phyloP scores from a whole-genome alignment of 345 rosid genomes.

The Kandelia obovata region DNA sequence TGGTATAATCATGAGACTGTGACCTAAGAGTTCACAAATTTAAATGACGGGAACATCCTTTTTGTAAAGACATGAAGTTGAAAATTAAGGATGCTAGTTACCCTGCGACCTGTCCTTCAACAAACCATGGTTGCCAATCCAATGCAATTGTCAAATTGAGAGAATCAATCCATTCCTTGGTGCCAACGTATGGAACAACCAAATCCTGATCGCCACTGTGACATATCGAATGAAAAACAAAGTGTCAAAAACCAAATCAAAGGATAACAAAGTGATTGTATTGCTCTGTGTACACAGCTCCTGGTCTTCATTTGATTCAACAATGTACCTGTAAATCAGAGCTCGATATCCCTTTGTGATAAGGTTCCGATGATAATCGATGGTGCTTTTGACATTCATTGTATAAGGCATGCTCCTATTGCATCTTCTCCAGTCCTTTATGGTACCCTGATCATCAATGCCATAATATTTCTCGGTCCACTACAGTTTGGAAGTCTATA shows the following conservation, averaged over 20 bases:
- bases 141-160: slow-evolving; percentile 20
- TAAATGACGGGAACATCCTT: no score
- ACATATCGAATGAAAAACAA: no score
- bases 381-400: slow-evolving; percentile 6
- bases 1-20: no score
- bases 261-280: background rate
- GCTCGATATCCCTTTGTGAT: slow-evolving; percentile 24
- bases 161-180: slow-evolving; percentile 24
- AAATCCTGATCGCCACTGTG: slow-evolving; percentile 40
- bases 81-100: background rate
- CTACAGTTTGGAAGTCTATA: background rate
- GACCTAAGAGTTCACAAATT: no score
- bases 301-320: no score
- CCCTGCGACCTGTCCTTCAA: slow-evolving; percentile 43
- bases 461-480: background rate
- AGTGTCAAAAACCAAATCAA: background rate
- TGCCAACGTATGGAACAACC: slow-evolving; percentile 29
- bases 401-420: slow-evolving; percentile 20
- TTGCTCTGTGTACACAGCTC: no score
- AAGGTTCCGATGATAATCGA: slow-evolving; percentile 25
- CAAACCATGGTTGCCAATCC: slow-evolving; percentile 40
- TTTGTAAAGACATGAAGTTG: no score
- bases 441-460: slow-evolving; percentile 18
- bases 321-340: slow-evolving; percentile 28
- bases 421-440: slow-evolving; percentile 30